Base-by-base conservation (phyloP, 208 protist species). In the Trypanosoma platydactyli region DNA sequence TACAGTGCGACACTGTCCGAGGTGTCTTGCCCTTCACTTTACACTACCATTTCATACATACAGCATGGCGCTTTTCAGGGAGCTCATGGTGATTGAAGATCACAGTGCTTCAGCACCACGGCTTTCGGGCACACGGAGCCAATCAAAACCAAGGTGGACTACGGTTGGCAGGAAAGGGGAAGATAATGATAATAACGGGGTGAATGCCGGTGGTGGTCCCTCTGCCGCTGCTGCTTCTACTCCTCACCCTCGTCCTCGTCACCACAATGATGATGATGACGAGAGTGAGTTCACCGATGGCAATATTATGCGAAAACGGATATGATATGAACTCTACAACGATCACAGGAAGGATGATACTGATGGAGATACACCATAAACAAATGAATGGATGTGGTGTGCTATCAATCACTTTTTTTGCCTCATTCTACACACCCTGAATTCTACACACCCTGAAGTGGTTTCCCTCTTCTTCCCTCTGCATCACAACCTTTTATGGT, bases 1-100 rank as follows among this genome's bases (percentile, higher is more conserved):
- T 68, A 54, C 60, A 51, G 27, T 61, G 68, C 27, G 38, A 24
- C 9, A 54, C 22, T 38, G 73, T 18, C 35, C 42, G 4, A 70
- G 68, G 24, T 83, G 72, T 57, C 72, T 94, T 18, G 83, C 73
- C 6, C 57, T 94, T 46, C 80, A 91, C 65, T 79, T 87, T 62
- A 91, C 85, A n/a, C 69, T 94, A 30, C 83, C 83, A 5, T 59
- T 64, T 9, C 46, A 73, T 29, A 59, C 76, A 12, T 87, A 88
- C 46, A 64, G 69, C 22, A 59, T 72, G 53, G 73, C 74, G 29
- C 79, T 83, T 27, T 68, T 93, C 20, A 60, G 83, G n/a, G 87
- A 93, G 65, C 73, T 86, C 38, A 51, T 71, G 15, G 4, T 64
- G 12, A 49, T 82, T 35, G 71, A 82, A 22, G 56, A 67, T 13